phyloP scores from a whole-genome alignment of 495 filamentous ascomycete genomes.

The Penicillium ochrochloron region DNA sequence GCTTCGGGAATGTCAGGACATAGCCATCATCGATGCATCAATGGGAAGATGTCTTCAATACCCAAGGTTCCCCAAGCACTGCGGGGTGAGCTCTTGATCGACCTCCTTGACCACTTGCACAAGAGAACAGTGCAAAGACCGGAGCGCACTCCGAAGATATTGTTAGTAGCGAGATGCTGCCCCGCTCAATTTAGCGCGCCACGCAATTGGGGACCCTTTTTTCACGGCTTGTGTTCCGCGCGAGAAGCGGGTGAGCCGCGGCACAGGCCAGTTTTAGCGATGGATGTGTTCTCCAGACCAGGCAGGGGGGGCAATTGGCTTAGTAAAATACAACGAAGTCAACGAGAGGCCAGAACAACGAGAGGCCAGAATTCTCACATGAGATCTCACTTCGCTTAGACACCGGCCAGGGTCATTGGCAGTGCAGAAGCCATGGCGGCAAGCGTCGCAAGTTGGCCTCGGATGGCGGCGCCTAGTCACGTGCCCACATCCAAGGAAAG shows the following conservation, averaged over 20 bases:
- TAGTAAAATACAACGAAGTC: not conserved
- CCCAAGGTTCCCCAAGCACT: not conserved
- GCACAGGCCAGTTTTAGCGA: not conserved
- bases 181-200: constrained; percentile 9
- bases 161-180: not conserved
- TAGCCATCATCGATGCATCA: constrained; percentile 16
- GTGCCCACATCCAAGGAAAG: constrained; percentile 7
- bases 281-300: not conserved
- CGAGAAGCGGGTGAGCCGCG: constrained; percentile 2
- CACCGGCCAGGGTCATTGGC: constrained; percentile 5
- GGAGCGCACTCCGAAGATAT: not conserved
- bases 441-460: constrained; percentile 8
- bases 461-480: constrained; percentile 12
- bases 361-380: not conserved
- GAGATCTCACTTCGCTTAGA: not conserved
- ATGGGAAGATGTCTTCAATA: not conserved
- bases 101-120: constrained; percentile 20
- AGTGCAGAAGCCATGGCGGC: not conserved
- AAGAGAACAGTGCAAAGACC: not conserved
- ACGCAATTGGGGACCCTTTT: not conserved
- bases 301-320: not conserved
- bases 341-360: not conserved
- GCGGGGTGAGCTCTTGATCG: constrained; percentile 18
- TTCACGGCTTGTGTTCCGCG: not conserved
- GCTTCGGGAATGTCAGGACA: constrained; percentile 28